These are phyloP conservation scores for Gaeumannomyces sp. DNA, from an alignment of 2,329 filamentous ascomycete genomes.

Conservation along the genomic window DNA sequence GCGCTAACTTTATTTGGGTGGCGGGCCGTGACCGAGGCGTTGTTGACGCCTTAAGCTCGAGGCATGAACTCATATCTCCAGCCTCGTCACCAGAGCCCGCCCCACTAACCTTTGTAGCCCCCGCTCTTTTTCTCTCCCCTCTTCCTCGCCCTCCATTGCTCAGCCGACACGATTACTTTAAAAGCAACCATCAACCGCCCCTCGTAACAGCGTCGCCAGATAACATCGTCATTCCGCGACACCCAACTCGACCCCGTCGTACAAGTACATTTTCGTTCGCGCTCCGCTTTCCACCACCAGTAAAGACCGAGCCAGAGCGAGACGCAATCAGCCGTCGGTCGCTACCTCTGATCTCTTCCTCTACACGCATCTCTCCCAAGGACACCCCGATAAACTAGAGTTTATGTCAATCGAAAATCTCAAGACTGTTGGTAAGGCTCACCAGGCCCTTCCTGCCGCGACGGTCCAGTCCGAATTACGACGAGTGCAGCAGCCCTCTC, in stretches of 20 bases:
- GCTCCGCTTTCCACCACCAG: neutral
- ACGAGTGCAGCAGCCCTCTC: neutral
- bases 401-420: conserved; percentile 96
- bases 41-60: neutral
- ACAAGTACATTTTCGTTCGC: neutral
- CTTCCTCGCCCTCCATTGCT: neutral
- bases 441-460: neutral
- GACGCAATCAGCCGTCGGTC: conserved; percentile 11
- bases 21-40: too few relatives aligned
- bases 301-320: conserved; percentile 5
- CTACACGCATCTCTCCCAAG: conserved; percentile 5
- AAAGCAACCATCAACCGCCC: neutral
- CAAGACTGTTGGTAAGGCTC: conserved; percentile 79
- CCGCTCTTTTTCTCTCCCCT: conserved; percentile 1
- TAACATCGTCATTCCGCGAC: neutral
- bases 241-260: neutral
- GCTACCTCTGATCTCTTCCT: conserved; percentile 5
- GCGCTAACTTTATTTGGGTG: neutral
- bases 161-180: conserved; percentile 1
- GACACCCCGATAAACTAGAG: conserved; percentile 10
- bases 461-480: too few relatives aligned
- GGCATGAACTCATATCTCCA: neutral
- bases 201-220: neutral
- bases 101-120: neutral
- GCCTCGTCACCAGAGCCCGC: neutral